Conservation (phyloP, 805 yeast species). For the Metschnikowia santaceciliae region DNA sequence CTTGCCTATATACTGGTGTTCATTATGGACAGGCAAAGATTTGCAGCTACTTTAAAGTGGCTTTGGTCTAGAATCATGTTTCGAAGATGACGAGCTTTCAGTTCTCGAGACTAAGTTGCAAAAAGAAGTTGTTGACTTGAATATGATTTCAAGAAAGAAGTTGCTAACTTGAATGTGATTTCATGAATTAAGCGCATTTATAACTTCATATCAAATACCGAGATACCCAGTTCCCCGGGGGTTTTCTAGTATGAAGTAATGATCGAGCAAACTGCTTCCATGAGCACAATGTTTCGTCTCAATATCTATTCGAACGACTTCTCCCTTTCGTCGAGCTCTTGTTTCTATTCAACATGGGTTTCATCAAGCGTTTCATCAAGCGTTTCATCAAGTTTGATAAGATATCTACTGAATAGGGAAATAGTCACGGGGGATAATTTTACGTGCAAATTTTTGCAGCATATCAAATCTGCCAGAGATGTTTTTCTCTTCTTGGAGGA, state of each 20-base stretch:
- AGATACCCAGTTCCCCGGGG: conserved; percentile 30
- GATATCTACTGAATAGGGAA: background rate
- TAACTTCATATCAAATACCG: conserved; percentile 33
- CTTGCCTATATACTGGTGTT: conserved; percentile 39
- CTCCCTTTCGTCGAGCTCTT: conserved; percentile 30
- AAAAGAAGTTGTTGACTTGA: background rate
- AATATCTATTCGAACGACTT: conserved; percentile 32
- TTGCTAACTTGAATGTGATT: background rate
- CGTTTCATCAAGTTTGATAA: no score
- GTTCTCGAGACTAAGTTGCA: conserved; percentile 21
- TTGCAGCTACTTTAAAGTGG: conserved; percentile 21
- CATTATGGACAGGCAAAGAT: conserved; percentile 27
- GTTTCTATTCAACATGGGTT: conserved; percentile 35
- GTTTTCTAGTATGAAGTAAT: conserved; percentile 40
- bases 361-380: conserved; percentile 24
- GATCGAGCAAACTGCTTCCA: conserved; percentile 25
- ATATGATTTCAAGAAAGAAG: conserved; percentile 4
- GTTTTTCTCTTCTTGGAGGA: no score
- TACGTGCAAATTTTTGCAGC: no score
- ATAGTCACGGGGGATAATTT: background rate
- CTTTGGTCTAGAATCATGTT: conserved; percentile 23
- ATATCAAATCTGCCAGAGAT: no score
- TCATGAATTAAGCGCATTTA: conserved; percentile 17
- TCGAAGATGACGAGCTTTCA: conserved; percentile 26
- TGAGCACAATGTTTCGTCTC: conserved; percentile 18